Conservation (phyloP, 208 protist genomes). For the Blastocrithidia nonstop region DNA sequence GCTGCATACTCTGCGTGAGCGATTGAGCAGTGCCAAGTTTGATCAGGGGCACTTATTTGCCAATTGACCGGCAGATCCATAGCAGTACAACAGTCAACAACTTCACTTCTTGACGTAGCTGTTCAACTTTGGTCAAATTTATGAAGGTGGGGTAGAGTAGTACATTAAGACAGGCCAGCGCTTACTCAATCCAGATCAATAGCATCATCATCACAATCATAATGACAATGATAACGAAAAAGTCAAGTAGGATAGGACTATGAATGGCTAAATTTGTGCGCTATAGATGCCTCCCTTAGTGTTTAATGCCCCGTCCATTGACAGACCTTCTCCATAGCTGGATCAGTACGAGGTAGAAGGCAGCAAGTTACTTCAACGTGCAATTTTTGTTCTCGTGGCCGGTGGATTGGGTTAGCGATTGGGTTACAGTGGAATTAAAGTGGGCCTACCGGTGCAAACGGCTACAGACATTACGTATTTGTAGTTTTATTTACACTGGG, state of each 20-base stretch:
- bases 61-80: constrained; percentile 21
- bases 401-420: constrained; percentile 88
- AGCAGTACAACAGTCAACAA: constrained; percentile 25
- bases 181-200: constrained; percentile 33
- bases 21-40: constrained; percentile 18
- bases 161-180: constrained; percentile 65
- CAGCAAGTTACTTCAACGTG: constrained; percentile 15
- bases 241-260: constrained; percentile 2
- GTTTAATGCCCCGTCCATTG: constrained; percentile 39
- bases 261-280: constrained; percentile 8
- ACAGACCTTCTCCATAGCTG: constrained; percentile 17
- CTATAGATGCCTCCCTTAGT: constrained; percentile 45
- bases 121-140: constrained; percentile 24
- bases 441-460: constrained; percentile 76
- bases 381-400: constrained; percentile 83
- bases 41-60: constrained; percentile 56
- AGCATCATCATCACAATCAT: too few species aligned
- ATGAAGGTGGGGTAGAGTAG: constrained; percentile 57
- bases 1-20: constrained; percentile 33
- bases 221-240: neutral
- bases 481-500: constrained; percentile 61
- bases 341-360: constrained; percentile 26
- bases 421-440: constrained; percentile 83
- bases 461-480: constrained; percentile 64
- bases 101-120: constrained; percentile 28